phyloP scores from a whole-genome alignment of 305 asterid species.

The Ajuga reptans region DNA sequence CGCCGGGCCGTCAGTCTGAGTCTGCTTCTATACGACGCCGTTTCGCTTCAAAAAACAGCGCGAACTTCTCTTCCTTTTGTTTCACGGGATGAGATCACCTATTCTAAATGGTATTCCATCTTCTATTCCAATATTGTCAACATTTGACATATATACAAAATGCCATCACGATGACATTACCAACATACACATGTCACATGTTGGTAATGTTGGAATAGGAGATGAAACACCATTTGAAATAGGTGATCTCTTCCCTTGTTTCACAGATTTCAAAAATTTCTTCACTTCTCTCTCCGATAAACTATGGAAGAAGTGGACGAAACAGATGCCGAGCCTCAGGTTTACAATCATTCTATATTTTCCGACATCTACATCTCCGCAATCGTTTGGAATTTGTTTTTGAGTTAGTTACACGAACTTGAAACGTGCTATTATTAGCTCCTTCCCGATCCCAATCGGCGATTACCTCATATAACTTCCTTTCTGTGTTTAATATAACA shows the following conservation, averaged over 20 bases:
- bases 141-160: no score
- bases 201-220: no score
- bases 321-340: constrained; percentile 68
- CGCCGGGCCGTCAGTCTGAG: no score
- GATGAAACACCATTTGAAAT: no score
- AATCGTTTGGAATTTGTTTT: neutral
- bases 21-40: neutral
- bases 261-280: neutral
- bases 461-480: neutral
- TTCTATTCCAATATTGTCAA: no score
- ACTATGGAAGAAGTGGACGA: constrained; percentile 77
- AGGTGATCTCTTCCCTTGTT: neutral
- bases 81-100: no score
- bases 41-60: constrained; percentile 17
- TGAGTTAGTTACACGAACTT: neutral
- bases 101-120: no score
- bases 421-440: neutral
- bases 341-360: constrained; percentile 9
- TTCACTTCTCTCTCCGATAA: neutral
- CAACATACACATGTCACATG: no score
- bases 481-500: neutral
- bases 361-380: neutral
- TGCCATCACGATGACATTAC: no score
- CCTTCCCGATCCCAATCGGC: neutral
- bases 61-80: constrained; percentile 1